Base-by-base conservation (phyloP, 495 filamentous ascomycete species). In the Aspergillus cavernicola region DNA sequence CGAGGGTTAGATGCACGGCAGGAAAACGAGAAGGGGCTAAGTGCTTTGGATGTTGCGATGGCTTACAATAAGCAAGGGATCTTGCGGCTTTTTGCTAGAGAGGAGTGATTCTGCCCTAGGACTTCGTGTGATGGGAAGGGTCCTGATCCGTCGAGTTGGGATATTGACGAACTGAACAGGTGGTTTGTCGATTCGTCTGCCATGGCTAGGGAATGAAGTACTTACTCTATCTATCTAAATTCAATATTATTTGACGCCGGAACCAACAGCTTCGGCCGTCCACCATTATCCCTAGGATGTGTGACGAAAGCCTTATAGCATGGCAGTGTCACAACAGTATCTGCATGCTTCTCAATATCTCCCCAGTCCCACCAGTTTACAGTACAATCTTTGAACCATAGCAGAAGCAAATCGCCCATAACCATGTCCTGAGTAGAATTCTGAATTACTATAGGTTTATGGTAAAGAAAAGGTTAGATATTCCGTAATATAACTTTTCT, bases 41-140 rank as follows among this genome's bases (percentile, higher is more conserved):
- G 47, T n/a, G 43, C 46, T 4, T 46, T 62, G 48, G 60, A 59
- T 49, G 40, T 59, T 11, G 56, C 60, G 32, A 47, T 48, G 19
- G 49, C 47, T 19, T 55, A 39, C 28, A 53, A 32, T 18, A 52
- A 52, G 43, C 28, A 35, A 19, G 19, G 53, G 18, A 60, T 56
- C 28, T 20, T 56, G 20, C 48, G 26, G 15, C 37, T 60, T 11
- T 60, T 56, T 56, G 48, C 57, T 11, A 52, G 36, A 22, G 50
- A 44, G 47, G 28, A 52, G 24, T n/a, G 24, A 28, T 28, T n/a
- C n/a, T n/a, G n/a, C n/a, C n/a, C n/a, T n/a, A n/a, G n/a, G n/a
- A n/a, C n/a, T n/a, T n/a, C n/a, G n/a, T n/a, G n/a, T n/a, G n/a
- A n/a, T n/a, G n/a, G n/a, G n/a, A n/a, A n/a, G n/a, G n/a, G n/a